Conservation (phyloP, 352 stramenopile species). For the Pythium diclinum region DNA sequence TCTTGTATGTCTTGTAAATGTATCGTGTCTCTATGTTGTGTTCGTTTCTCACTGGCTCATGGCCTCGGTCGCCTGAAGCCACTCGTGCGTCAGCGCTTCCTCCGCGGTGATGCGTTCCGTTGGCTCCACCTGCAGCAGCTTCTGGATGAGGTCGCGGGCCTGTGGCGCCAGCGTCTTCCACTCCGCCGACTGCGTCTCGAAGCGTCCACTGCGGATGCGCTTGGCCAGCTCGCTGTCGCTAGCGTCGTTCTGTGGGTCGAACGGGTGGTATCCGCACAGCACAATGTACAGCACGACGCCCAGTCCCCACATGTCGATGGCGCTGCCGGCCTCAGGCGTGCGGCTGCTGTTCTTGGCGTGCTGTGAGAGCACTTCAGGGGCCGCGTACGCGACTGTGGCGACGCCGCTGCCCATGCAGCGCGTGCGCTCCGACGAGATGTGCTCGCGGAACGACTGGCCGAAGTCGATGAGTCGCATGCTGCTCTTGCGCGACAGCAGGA, state of each 20-base stretch:
- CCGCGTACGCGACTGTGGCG: slow-evolving; percentile 33
- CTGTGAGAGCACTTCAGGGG: slow-evolving; percentile 27
- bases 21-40: background rate
- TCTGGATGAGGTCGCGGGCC: slow-evolving; percentile 28
- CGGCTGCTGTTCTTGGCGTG: background rate
- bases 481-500: slow-evolving; percentile 45
- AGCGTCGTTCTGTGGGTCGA: slow-evolving; percentile 30
- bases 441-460: slow-evolving; percentile 51
- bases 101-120: slow-evolving; percentile 22
- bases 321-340: slow-evolving; percentile 8
- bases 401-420: slow-evolving; percentile 28
- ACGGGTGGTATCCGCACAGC: slow-evolving; percentile 35
- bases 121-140: slow-evolving; percentile 31
- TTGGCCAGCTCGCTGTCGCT: slow-evolving; percentile 21
- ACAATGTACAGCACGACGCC: slow-evolving; percentile 37
- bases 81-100: slow-evolving; percentile 29
- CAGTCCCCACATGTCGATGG: slow-evolving; percentile 37
- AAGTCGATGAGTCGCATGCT: slow-evolving; percentile 60
- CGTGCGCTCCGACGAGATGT: slow-evolving; percentile 19
- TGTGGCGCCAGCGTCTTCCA: slow-evolving; percentile 29
- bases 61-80: slow-evolving; percentile 14
- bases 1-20: slow-evolving; percentile 3
- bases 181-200: slow-evolving; percentile 20
- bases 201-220: slow-evolving; percentile 26
- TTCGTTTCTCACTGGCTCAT: background rate